Evolutionary conservation across 1,284 basidiomycete species (phyloP), one percentile per base, ranked within the genome.

Genomic region (Grifola frondosa): DNA sequence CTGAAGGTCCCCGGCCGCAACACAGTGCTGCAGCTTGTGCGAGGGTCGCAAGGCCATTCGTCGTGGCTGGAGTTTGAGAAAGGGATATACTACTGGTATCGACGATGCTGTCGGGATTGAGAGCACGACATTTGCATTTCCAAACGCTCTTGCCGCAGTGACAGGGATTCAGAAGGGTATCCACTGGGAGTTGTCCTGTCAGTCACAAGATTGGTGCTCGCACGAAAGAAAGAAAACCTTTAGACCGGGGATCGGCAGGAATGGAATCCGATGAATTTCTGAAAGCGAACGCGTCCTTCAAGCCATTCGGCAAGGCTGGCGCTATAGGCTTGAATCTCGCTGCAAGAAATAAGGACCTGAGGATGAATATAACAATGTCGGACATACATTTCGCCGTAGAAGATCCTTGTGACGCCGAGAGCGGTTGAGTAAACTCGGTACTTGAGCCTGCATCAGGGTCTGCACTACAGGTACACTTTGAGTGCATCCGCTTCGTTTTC

Each of bases 401-500:
- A n/a, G 51, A 49, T 23, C 42, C 6, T 10, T 37, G 42, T 19
- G 45, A 24, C 13, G 40, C 43, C 22, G 44, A 40, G 30, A n/a
- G 19, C 30, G 30, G 30, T n/a, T 31, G 30, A 15, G n/a, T 20
- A 33, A 19, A 9, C 9, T 9, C 33, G 25, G 21, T 11, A 5
- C 49, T 20, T 7, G 32, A 6, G n/a, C 31, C 19, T 3, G 42
- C n/a, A 35, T 5, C 7, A 21, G 33, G 33, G 22, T 15, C 7
- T 15, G 16, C 11, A 10, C n/a, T 21, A 32, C 83, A 85, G 37
- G 73, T 65, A 65, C 83, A 85, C 64, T 81, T 84, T 44, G 84
- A 77, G 53, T 85, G 82, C 37, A 84, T 78, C 67, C 83, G 81
- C 64, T 81, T 83, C 36, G 78, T 82, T 71, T 88, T 88, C 44